Conservation (phyloP, 768 basidiomycete species). For the Hygrophorus pudorinus region DNA sequence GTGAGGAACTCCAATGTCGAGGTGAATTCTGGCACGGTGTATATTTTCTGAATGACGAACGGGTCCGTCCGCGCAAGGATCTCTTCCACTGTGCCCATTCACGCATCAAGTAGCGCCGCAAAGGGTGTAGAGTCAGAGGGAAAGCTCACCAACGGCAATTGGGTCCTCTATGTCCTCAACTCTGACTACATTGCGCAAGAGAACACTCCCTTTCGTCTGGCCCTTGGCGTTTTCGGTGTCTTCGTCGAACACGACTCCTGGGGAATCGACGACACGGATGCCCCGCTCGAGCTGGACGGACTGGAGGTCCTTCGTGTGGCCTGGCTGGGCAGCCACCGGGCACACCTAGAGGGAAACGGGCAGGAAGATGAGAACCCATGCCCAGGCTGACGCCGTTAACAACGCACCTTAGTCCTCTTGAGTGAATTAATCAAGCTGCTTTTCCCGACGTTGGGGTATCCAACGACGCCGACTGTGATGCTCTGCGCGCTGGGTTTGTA, state of each 20-base stretch:
- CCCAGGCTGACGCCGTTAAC: neutral
- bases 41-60: conserved; percentile 72
- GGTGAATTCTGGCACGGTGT: conserved; percentile 68
- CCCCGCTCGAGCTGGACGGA: conserved; percentile 89
- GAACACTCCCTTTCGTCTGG: conserved; percentile 48
- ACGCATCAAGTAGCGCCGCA: neutral
- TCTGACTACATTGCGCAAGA: conserved; percentile 82
- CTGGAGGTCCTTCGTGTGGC: conserved; percentile 89
- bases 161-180: conserved; percentile 90
- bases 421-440: conserved; percentile 90
- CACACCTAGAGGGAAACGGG: conserved; percentile 52
- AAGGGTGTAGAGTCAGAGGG: neutral
- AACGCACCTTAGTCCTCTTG: conserved; percentile 62
- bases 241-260: conserved; percentile 94
- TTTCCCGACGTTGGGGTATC: conserved; percentile 97
- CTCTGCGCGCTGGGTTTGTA: conserved; percentile 62
- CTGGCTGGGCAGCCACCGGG: conserved; percentile 88
- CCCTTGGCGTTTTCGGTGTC: conserved; percentile 41
- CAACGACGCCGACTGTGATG: conserved; percentile 84
- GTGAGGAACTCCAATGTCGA: conserved; percentile 80
- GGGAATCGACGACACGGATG: conserved; percentile 87
- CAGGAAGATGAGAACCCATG: neutral
- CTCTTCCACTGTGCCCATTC: conserved; percentile 60
- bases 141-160: conserved; percentile 66
- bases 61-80: conserved; percentile 66